Base-by-base conservation (phyloP, 768 basidiomycete species). In the Tulasnella sp. region DNA sequence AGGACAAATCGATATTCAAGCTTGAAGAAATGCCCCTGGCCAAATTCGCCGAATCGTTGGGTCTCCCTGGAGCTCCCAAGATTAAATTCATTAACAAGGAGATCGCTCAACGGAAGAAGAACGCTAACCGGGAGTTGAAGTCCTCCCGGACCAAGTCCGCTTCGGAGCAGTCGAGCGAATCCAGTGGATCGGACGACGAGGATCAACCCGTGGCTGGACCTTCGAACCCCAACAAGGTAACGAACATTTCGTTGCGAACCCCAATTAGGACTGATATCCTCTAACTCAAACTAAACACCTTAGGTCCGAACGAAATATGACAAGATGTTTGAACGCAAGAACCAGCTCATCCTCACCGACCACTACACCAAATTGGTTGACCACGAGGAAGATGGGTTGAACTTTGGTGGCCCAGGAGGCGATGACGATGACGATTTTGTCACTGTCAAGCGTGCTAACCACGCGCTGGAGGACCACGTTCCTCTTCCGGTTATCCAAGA, bases 241-340 rank as follows among this genome's bases (percentile, higher is more conserved):
- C 3, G 26, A 57, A 13, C 3, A 23, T 57, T n/a, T 9, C 55
- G 20, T n/a, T 11, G 16, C 16, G 55, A 26, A 9, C 3, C 26
- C 3, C 15, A 15, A 3, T 57, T 57, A n/a, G 23, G 13, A 16
- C 51, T 3, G 23, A 57, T n/a, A n/a, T 23, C 23, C 26, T 11
- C 20, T 23, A 57, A 39, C 55, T 46, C 11, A 13, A 46, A 46
- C 44, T 20, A 39, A 39, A 35, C 16, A 26, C 32, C 16, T 42
- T 42, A 77, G 76, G 76, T 77, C n/a, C 61, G 76, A 20, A 98
- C 97, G 3, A 98, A 97, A 85, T 98, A 98, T 83, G 97, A 98
- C 84, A 90, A 94, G 74, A 98, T 99, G 96, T 99, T 98, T 83
- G 93, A 93, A 82, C 90, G 96, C 77, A 97, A 94, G 84, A 98